Evolutionary conservation across 306 rosid genomes (phyloP).

Genomic region (Quercus mongolica): DNA sequence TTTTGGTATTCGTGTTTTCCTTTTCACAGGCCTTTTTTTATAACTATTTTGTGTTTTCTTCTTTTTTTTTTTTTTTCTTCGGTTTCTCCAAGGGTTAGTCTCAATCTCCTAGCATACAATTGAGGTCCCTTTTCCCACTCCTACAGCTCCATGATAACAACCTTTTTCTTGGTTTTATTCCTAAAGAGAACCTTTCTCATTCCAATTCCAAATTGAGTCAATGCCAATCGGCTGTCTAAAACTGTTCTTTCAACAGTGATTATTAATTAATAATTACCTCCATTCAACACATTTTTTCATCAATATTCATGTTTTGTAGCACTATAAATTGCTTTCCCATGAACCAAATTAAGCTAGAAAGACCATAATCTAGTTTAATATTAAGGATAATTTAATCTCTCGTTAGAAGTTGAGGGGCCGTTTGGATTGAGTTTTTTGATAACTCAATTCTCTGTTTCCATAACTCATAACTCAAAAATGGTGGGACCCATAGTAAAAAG

Average conservation of each 20-base stretch:
- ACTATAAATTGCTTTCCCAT: too few species aligned
- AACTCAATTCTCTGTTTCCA: too few species aligned
- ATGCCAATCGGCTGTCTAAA: too few species aligned
- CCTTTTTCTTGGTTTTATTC: slow-evolving; percentile 1
- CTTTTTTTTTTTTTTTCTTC: slow-evolving; percentile 2
- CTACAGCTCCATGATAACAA: background rate
- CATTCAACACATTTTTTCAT: background rate
- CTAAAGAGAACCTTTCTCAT: background rate
- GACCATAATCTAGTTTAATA: too few species aligned
- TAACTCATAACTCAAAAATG: too few species aligned
- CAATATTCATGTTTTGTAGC: background rate
- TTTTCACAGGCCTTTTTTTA: background rate
- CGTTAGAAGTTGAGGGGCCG: too few species aligned
- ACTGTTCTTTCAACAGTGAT: background rate
- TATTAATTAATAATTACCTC: background rate
- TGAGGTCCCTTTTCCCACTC: slow-evolving; percentile 1
- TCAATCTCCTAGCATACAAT: slow-evolving; percentile 23
- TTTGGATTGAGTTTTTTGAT: too few species aligned
- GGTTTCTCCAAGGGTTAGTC: slow-evolving; percentile 20
- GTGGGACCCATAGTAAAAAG: too few species aligned
- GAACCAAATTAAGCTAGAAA: too few species aligned
- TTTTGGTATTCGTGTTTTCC: slow-evolving; percentile 36
- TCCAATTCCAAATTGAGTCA: background rate
- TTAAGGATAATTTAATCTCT: too few species aligned
- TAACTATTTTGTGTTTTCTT: background rate